A percentile compares a stretch with the other conserved stretches of the same genome.
Conservation (phyloP, 108 stramenopile species). For the Pseudonitzschia pungens region DNA sequence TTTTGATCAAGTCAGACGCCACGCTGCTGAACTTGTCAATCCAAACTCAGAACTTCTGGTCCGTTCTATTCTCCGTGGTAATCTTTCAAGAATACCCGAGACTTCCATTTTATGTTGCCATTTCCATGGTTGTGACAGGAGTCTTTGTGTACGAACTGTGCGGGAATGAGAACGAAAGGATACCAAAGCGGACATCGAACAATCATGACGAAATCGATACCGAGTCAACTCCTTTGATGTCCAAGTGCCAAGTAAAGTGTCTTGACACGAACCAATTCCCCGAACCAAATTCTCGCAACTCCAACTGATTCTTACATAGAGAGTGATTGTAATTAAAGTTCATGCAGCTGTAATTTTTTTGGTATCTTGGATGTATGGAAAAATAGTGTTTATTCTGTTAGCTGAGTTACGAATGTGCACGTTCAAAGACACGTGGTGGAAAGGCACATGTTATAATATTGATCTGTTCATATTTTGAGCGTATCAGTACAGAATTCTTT, state of each 20-base stretch:
- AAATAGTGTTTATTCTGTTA: background rate
- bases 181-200: background rate
- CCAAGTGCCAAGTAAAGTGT: no score
- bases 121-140: slow-evolving; percentile 74
- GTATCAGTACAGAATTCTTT: no score
- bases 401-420: background rate
- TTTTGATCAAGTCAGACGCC: slow-evolving; percentile 65
- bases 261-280: no score
- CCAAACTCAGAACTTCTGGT: slow-evolving; percentile 70
- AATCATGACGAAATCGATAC: background rate
- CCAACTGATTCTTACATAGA: no score
- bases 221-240: background rate
- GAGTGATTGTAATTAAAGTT: no score
- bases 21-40: slow-evolving; percentile 70
- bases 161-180: slow-evolving; percentile 12
- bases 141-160: slow-evolving; percentile 83
- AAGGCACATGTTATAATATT: background rate
- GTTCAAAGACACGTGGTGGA: background rate
- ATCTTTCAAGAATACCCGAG: slow-evolving; percentile 42
- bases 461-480: no score
- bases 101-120: slow-evolving; percentile 77
- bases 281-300: no score
- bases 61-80: slow-evolving; percentile 58
- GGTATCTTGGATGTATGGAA: no score
- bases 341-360: no score